Evolutionary conservation across 2,329 filamentous ascomycete species (phyloP).

Genomic region (Colletotrichum chrysophilum): DNA sequence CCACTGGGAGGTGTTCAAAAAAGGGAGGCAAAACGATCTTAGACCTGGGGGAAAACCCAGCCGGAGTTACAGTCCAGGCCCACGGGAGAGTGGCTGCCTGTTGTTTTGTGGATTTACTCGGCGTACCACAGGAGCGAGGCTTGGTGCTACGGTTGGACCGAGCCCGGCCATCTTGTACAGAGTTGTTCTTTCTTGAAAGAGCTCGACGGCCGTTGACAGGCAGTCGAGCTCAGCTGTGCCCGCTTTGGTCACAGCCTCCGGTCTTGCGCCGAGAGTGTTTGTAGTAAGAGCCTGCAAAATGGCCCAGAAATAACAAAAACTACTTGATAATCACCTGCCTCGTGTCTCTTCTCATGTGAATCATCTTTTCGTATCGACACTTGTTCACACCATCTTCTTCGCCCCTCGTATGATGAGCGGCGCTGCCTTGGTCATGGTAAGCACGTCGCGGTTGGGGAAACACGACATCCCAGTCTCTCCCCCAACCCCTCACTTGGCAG

Average conservation of each 20-base stretch:
- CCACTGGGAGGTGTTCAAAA: conserved; percentile 3
- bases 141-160: not conserved
- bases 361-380: not conserved
- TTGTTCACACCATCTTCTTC: not conserved
- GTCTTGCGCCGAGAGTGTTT: not conserved
- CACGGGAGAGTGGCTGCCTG: conserved; percentile 7
- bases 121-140: conserved; percentile 6
- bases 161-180: conserved; percentile 10
- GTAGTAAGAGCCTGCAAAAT: not conserved
- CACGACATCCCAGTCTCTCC: not conserved
- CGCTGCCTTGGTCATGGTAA: not conserved
- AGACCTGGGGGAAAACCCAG: conserved; percentile 12
- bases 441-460: not conserved
- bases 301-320: conserved; percentile 8
- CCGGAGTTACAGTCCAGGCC: conserved; percentile 16
- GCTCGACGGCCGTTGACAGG: not conserved
- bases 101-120: conserved; percentile 18
- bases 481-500: not conserved
- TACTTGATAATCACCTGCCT: not conserved
- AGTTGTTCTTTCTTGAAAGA: conserved; percentile 3
- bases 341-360: not conserved
- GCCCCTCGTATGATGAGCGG: not conserved
- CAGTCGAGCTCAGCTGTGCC: not conserved
- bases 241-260: not conserved
- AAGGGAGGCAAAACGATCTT: not conserved